Conservation (phyloP, 148 eudicot species). For the Cornus controversa region DNA sequence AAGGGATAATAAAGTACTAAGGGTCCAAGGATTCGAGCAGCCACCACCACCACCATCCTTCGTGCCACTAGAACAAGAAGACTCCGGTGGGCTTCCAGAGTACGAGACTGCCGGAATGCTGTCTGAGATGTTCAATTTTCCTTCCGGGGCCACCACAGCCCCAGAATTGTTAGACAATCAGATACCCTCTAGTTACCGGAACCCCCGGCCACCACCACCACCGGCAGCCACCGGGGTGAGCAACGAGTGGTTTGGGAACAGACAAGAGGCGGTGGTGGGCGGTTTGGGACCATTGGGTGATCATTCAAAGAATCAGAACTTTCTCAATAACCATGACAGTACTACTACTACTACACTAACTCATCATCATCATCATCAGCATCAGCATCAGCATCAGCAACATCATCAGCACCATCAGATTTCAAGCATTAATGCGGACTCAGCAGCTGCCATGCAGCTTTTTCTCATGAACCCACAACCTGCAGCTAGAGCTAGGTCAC, state of each 20-base stretch:
- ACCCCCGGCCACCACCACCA: constrained; percentile 7
- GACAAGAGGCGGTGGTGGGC: no score
- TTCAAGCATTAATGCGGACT: constrained; percentile 44
- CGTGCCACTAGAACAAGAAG: constrained; percentile 23
- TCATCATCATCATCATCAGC: neutral
- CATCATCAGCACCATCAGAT: constrained; percentile 35
- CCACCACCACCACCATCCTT: constrained; percentile 23
- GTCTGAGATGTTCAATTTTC: constrained; percentile 42
- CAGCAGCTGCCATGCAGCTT: constrained; percentile 87
- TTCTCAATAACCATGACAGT: constrained; percentile 15
- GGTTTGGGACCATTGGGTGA: no score
- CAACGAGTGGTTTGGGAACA: constrained; percentile 15
- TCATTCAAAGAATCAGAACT: constrained; percentile 20
- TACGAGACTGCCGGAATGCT: constrained; percentile 38
- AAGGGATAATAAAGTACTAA: constrained; percentile 17
- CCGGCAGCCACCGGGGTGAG: constrained; percentile 19
- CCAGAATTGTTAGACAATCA: constrained; percentile 35
- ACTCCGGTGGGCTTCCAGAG: constrained; percentile 18
- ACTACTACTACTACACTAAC: neutral
- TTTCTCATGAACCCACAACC: constrained; percentile 65
- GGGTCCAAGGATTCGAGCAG: constrained; percentile 29
- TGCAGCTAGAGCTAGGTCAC: constrained; percentile 20
- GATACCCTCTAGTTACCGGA: constrained; percentile 19
- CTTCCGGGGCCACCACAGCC: constrained; percentile 15
- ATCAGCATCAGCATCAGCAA: no score